These are phyloP conservation scores for Ustilago curta DNA, from an alignment of 1,284 basidiomycete species.

Conservation along the genomic window DNA sequence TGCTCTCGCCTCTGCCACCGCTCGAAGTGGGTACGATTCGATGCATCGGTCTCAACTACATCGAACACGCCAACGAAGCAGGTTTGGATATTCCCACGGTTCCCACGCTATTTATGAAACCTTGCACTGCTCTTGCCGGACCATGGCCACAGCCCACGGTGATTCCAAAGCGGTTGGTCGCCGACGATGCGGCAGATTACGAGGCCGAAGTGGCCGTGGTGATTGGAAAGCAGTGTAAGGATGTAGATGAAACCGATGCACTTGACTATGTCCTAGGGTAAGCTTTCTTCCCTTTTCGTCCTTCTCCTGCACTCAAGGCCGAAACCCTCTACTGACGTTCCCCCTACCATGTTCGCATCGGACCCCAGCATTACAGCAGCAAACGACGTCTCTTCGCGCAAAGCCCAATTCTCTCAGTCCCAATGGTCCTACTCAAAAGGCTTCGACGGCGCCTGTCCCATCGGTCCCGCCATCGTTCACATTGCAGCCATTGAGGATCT, in stretches of 20 bases:
- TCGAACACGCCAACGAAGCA: conserved; percentile 77
- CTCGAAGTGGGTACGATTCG: conserved; percentile 74
- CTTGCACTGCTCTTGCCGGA: conserved; percentile 78
- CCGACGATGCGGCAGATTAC: conserved; percentile 84
- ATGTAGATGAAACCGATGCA: conserved; percentile 81
- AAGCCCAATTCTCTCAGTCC: conserved; percentile 65
- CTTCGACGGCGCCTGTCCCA: conserved; percentile 71
- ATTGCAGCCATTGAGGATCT: conserved; percentile 51
- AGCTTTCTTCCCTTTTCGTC: no score
- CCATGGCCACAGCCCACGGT: conserved; percentile 74
- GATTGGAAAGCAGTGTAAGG: conserved; percentile 81
- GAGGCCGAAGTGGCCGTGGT: conserved; percentile 89
- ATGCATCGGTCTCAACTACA: conserved; percentile 83
- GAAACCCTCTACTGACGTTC: not conserved
- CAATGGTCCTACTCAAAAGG: conserved; percentile 70
- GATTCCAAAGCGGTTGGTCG: conserved; percentile 75
- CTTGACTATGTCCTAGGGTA: conserved; percentile 78
- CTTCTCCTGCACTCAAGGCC: no score
- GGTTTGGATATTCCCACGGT: conserved; percentile 71
- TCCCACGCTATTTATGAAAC: conserved; percentile 84
- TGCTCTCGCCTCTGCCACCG: conserved; percentile 78
- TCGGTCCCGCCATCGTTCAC: conserved; percentile 70
- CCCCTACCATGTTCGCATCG: not conserved
- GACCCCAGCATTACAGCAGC: conserved; percentile 64
- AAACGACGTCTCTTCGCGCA: conserved; percentile 70